Base-by-base conservation (phyloP, 2,329 filamentous ascomycete genomes). In the Drechmeria coniospora region DNA sequence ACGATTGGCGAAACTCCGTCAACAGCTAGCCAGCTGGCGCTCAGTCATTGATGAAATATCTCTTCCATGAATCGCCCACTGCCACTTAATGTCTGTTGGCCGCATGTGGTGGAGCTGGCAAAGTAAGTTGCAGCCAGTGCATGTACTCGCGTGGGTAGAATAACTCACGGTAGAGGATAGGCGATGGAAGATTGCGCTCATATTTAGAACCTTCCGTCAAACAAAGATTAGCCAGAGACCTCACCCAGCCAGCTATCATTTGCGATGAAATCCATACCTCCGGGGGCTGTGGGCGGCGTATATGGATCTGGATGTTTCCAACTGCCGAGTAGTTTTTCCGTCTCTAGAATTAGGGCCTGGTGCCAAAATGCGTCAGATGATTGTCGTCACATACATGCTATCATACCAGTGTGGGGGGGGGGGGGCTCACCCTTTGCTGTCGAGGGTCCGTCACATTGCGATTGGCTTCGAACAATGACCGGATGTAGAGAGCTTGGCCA, bases 281-380 rank as follows among this genome's bases (percentile, higher is more conserved):
- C 90, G 8, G 90, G 90, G 21, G 90, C 87, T 23, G 83, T 92
- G 10, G 90, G 90, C 39, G 78, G 72, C 42, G 71, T 65, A 53
- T 93, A 95, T 18, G 90, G 86, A 53, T 98, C 90, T 4, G 90
- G 90, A 49, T 98, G 90, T 61, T 95, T 95, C 87, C 87, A 98
- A 54, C 77, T 80, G 46, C 90, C 74, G 36, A 98, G 61, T 33
- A 94, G 52, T 42, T 78, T 78, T 55, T 95, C 86, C 4, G 90
- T 87, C 59, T 94, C 84, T 36, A 74, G 71, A 39, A 95, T 67
- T 32, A 98, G 57, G 27, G 73, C 74, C 90, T 98, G 16, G 9
- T 14, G 16, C 3, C n/a, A 11, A 20, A 6, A 8, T 11, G 10
- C 10, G 16, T 32, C 25, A 29, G 9, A 21, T 6, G 4, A 17